Conservation (phyloP, 1,284 basidiomycete species). For the Coniferiporia weirii region DNA sequence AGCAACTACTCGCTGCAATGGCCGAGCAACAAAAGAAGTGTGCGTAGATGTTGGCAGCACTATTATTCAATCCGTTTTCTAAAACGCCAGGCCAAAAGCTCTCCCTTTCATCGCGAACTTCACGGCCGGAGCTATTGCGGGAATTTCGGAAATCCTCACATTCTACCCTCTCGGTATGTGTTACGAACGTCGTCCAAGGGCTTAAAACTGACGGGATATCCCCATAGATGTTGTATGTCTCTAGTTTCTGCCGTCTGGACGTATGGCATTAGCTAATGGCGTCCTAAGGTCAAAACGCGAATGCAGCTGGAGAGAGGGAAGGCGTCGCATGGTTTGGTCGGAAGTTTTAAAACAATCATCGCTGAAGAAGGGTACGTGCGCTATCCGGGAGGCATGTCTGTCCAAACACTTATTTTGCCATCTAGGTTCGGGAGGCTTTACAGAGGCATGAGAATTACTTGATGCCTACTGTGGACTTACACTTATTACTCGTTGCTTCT, state of each 20-base stretch:
- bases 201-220: conserved; percentile 8
- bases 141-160: conserved; percentile 83
- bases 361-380: conserved; percentile 75
- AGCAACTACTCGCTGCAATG: conserved; percentile 1
- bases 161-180: conserved; percentile 87
- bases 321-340: conserved; percentile 72
- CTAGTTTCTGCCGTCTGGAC: conserved; percentile 21
- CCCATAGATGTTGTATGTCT: conserved; percentile 31
- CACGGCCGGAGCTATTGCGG: conserved; percentile 86
- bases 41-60: neutral
- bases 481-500: conserved; percentile 1
- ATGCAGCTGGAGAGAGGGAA: conserved; percentile 93
- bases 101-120: conserved; percentile 87
- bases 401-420: neutral
- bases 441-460: conserved; percentile 49
- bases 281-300: conserved; percentile 84
- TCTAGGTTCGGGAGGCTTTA: conserved; percentile 78
- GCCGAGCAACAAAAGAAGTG: conserved; percentile 13
- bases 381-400: neutral
- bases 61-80: neutral
- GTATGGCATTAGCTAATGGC: conserved; percentile 22
- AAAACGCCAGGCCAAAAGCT: conserved; percentile 30
- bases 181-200: neutral
- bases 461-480: neutral
- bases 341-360: conserved; percentile 73